These are phyloP conservation scores for Kalmanozyma brasiliensis DNA, from an alignment of 1,284 basidiomycete species.

Conservation along the genomic window DNA sequence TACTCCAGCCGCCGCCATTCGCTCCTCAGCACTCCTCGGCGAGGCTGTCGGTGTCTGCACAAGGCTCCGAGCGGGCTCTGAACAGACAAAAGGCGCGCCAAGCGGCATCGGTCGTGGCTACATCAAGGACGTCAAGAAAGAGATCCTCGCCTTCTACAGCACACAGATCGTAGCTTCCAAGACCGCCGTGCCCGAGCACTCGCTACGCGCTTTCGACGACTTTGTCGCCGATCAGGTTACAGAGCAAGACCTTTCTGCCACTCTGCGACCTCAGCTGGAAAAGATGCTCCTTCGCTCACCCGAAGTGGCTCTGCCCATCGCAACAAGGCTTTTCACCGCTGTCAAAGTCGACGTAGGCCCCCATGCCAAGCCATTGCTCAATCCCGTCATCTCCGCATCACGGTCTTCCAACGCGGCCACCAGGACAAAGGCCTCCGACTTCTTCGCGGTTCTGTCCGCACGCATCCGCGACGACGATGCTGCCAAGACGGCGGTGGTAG, in stretches of 20 bases:
- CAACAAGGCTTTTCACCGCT: constrained; percentile 40
- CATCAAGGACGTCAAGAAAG: constrained; percentile 29
- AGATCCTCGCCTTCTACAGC: constrained; percentile 56
- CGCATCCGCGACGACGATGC: constrained; percentile 33
- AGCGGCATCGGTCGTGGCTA: constrained; percentile 48
- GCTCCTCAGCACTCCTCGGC: constrained; percentile 49
- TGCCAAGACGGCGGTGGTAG: constrained; percentile 27
- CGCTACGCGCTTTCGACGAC: constrained; percentile 46
- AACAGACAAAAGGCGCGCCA: constrained; percentile 47
- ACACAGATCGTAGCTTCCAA: constrained; percentile 60
- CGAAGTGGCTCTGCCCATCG: constrained; percentile 55
- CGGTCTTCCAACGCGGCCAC: constrained; percentile 54
- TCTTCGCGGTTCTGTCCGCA: constrained; percentile 35
- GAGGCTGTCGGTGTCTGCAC: constrained; percentile 48
- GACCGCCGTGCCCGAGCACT: constrained; percentile 38
- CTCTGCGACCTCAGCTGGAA: constrained; percentile 60
- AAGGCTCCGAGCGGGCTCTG: constrained; percentile 51
- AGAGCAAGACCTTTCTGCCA: constrained; percentile 41
- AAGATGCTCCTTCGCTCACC: constrained; percentile 66
- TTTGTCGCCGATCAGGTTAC: constrained; percentile 53
- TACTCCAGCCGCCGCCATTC: constrained; percentile 33
- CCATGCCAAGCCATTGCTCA: constrained; percentile 46
- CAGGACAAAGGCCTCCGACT: constrained; percentile 37
- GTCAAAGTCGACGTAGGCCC: constrained; percentile 39
- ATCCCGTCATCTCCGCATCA: constrained; percentile 49